Percentiles rank a stretch among this genome's conserved stretches.
Evolutionary conservation across 352 stramenopile species (phyloP).

Genomic region (Discostella stelligera): DNA sequence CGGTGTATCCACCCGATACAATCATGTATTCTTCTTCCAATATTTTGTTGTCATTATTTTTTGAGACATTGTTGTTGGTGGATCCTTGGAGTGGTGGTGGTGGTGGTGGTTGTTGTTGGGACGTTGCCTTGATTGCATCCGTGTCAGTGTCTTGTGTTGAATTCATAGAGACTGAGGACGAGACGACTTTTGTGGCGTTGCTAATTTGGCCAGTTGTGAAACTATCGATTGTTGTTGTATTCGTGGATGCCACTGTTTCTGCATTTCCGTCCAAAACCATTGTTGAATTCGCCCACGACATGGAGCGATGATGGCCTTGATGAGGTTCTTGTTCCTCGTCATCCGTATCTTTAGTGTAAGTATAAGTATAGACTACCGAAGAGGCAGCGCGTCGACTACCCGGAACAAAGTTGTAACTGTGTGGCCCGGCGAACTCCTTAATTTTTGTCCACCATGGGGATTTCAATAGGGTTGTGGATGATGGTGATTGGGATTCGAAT

Average conservation of each 20-base stretch:
- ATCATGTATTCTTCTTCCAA: slow-evolving; percentile 66
- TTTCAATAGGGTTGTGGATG: slow-evolving; percentile 12
- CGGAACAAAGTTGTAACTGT: slow-evolving; percentile 45
- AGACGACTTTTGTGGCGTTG: background rate
- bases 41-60: background rate
- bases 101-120: background rate
- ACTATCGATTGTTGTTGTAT: background rate
- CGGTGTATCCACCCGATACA: slow-evolving; percentile 60
- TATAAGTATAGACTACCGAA: slow-evolving; percentile 26
- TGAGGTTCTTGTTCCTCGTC: background rate
- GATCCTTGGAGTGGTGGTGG: slow-evolving; percentile 3
- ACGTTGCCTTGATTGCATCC: background rate
- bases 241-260: background rate
- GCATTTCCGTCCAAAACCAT: background rate
- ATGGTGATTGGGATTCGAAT: background rate
- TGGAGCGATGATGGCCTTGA: background rate
- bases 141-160: background rate
- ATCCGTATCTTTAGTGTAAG: background rate
- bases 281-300: background rate
- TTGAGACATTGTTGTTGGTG: background rate
- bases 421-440: slow-evolving; percentile 29
- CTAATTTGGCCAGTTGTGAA: background rate
- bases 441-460: slow-evolving; percentile 40
- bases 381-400: slow-evolving; percentile 36
- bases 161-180: background rate